Base-by-base conservation (phyloP, 768 basidiomycete species). In the Lentinula guzmanii region DNA sequence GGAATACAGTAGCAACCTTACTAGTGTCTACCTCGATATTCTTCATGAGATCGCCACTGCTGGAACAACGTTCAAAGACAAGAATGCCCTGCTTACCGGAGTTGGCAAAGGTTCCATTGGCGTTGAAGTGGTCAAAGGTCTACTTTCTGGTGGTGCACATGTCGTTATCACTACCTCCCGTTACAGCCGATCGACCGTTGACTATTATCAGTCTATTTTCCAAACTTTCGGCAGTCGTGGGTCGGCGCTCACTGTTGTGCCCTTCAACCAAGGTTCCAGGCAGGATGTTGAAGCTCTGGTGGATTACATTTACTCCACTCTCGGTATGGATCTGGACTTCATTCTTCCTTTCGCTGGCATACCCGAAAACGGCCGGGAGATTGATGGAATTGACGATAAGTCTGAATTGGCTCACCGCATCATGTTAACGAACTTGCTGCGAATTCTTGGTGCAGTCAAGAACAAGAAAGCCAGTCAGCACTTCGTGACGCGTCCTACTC, bases 251-350 rank as follows among this genome's bases (percentile, higher is more conserved):
- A 95, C 95, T 11, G 96, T 99, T 55, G 96, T 99, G 37, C 97
- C 97, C 13, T 99, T 98, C 86, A 99, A 99, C 70, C 96, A 98
- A 73, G 97, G 91, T 33, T 98, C 97, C 3, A 97, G 94, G 75
- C 97, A 98, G 72, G 97, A 99, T 66, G 93, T 98, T 42, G 97
- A 99, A 69, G 94, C 95, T 4, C 86, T 99, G 56, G 87, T 99
- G 66, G 96, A 98, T 76, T 99, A 98, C 73, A 96, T 99, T 74
- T 99, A 98, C 76, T 85, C 89, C 33, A 94, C 87, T 28, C 87
- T 99, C 58, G 91, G 93, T 60, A 86, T 98, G 78, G 97, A 99
- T 76, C 85, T 99, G 61, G 97, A 99, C 75, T 99, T 98, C 75
- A 93, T 99, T 68, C 85, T 98, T 62, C 97, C 97, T 21, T 99